These are phyloP conservation scores for Chytriomyces hyalinus DNA, from an alignment of 192 early-diverging fungal genomes.

Conservation along the genomic window DNA sequence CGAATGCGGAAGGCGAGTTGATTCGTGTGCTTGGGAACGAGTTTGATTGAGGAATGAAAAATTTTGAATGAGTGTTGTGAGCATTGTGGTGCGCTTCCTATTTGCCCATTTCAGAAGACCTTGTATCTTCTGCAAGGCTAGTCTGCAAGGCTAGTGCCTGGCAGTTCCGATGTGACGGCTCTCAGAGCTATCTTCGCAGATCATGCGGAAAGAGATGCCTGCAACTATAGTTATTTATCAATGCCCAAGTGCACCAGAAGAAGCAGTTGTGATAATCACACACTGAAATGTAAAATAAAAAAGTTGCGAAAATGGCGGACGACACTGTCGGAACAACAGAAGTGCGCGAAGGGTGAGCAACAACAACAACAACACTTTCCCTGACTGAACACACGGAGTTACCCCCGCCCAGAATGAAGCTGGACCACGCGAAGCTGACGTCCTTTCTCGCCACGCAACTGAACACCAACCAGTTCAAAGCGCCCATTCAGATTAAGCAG, in stretches of 20 bases:
- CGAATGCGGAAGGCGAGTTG: conserved; percentile 38
- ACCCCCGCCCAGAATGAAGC: conserved; percentile 41
- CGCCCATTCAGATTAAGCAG: conserved; percentile 77
- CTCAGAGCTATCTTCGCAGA: neutral
- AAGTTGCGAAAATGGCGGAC: neutral
- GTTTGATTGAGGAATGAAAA: conserved; percentile 35
- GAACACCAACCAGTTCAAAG: conserved; percentile 39
- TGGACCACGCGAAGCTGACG: conserved; percentile 63
- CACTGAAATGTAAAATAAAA: neutral
- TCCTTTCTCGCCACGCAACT: conserved; percentile 63
- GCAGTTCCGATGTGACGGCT: neutral
- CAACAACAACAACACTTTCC: no score
- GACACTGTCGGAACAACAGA: neutral
- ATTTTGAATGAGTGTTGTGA: neutral
- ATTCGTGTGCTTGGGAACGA: conserved; percentile 52
- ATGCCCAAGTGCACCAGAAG: no score
- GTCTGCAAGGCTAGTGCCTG: no score
- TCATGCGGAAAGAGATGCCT: neutral
- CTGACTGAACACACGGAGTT: no score
- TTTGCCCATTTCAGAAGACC: neutral
- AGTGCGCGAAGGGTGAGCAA: conserved; percentile 7
- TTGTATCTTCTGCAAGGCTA: no score
- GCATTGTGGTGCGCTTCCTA: no score
- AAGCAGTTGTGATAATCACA: no score
- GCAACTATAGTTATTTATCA: no score